These are phyloP conservation scores for Kodamaea suecica DNA, from an alignment of 1,139 yeast genomes.

Conservation along the genomic window DNA sequence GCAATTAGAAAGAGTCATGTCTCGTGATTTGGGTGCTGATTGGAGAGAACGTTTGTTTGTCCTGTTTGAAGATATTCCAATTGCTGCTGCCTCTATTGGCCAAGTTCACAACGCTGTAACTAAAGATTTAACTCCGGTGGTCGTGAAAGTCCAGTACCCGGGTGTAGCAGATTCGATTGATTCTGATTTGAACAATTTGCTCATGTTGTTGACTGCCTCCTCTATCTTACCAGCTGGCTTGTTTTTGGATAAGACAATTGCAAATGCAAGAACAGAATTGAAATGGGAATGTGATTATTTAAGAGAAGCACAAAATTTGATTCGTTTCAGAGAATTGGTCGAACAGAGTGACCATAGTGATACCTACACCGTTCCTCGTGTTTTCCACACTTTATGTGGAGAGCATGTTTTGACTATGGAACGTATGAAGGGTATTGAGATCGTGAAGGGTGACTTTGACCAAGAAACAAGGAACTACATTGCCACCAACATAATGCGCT, in stretches of 20 bases:
- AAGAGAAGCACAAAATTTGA: constrained; percentile 81
- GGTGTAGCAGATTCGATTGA: constrained; percentile 96
- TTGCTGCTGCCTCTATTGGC: constrained; percentile 98
- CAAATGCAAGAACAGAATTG: constrained; percentile 86
- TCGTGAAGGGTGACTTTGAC: constrained; percentile 71
- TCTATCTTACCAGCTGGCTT: constrained; percentile 86
- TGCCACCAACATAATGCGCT: constrained; percentile 81
- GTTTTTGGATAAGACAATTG: constrained; percentile 87
- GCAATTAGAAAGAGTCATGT: constrained; percentile 78
- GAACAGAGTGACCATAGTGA: constrained; percentile 49
- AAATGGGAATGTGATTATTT: constrained; percentile 98
- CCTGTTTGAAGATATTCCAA: constrained; percentile 80
- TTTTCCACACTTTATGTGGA: constrained; percentile 74
- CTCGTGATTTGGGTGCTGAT: constrained; percentile 65
- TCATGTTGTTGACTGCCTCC: constrained; percentile 81
- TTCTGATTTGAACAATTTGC: constrained; percentile 82
- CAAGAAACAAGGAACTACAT: constrained; percentile 78
- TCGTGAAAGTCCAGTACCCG: constrained; percentile 96
- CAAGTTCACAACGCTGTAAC: constrained; percentile 89
- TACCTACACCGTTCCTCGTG: constrained; percentile 76
- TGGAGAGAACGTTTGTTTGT: constrained; percentile 74
- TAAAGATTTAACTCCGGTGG: constrained; percentile 62
- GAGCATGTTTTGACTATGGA: constrained; percentile 89
- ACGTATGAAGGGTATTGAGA: constrained; percentile 77
- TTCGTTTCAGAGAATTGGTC: constrained; percentile 60